Evolutionary conservation across 139 green algal genomes (phyloP).

Genomic region (Chlorella sp.): DNA sequence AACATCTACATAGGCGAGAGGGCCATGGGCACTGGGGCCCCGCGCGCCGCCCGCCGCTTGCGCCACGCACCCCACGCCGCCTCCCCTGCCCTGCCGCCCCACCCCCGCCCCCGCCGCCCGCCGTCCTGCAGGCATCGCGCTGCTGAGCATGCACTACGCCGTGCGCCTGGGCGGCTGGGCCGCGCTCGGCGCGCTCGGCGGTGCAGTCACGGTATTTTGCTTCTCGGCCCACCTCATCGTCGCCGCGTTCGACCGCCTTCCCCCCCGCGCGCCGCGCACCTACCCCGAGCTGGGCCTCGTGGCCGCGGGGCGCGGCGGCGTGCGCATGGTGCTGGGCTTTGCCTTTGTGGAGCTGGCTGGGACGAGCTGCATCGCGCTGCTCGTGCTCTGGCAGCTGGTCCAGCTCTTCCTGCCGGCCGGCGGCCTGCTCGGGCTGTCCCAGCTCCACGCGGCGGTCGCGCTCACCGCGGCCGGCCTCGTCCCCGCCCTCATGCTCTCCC

Average conservation of each 20-base stretch:
- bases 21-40: no score
- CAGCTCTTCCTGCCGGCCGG: slow-evolving; percentile 27
- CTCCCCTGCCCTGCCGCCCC: no score
- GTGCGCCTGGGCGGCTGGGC: slow-evolving; percentile 46
- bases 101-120: no score
- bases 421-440: slow-evolving; percentile 21
- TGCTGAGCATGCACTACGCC: slow-evolving; percentile 52
- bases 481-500: slow-evolving; percentile 37
- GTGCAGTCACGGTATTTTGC: slow-evolving; percentile 37
- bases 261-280: slow-evolving; percentile 3
- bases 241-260: slow-evolving; percentile 36
- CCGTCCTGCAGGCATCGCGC: slow-evolving; percentile 42
- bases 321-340: slow-evolving; percentile 31
- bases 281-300: slow-evolving; percentile 35
- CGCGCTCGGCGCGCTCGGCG: slow-evolving; percentile 20
- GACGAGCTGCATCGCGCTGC: slow-evolving; percentile 37
- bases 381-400: slow-evolving; percentile 51
- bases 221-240: slow-evolving; percentile 43
- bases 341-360: slow-evolving; percentile 52
- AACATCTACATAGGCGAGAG: slow-evolving; percentile 28
- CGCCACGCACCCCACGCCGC: no score
- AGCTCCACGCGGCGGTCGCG: slow-evolving; percentile 13
- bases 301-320: not conserved
- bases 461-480: slow-evolving; percentile 24
- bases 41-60: no score